A percentile compares a stretch with the other conserved stretches of the same genome.
Evolutionary conservation across 345 rosid genomes (phyloP).

Genomic region (Brassica juncea): DNA sequence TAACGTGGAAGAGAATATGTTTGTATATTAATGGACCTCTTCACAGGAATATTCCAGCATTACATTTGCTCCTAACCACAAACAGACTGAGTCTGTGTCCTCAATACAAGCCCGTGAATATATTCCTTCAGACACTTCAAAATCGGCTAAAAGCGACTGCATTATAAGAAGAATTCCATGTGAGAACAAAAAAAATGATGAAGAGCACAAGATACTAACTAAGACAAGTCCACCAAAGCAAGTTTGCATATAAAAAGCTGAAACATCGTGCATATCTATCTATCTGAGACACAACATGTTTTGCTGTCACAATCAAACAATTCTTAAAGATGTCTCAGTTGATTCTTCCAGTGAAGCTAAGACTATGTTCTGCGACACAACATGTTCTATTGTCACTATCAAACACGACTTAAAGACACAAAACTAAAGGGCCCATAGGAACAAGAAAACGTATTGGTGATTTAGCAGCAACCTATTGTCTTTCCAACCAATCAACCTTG

Average conservation of each 20-base stretch:
- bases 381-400: constrained; percentile 27
- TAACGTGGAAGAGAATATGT: constrained; percentile 7
- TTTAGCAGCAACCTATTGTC: too few relatives aligned
- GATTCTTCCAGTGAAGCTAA: constrained; percentile 16
- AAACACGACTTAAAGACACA: constrained; percentile 9
- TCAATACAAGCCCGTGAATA: constrained; percentile 74
- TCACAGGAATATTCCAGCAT: constrained; percentile 94
- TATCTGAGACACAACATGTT: constrained; percentile 14
- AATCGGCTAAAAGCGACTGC: constrained; percentile 80
- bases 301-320: constrained; percentile 4
- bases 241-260: constrained; percentile 14
- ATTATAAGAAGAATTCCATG: constrained; percentile 12
- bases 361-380: constrained; percentile 15
- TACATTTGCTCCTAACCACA: constrained; percentile 96
- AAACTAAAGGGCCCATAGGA: neutral
- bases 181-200: neutral
- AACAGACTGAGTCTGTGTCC: constrained; percentile 74
- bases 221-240: too few relatives aligned
- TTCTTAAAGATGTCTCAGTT: neutral
- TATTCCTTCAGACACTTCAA: constrained; percentile 96
- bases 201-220: neutral
- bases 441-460: neutral
- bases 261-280: constrained; percentile 6
- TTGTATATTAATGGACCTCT: constrained; percentile 53
- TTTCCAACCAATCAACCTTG: too few relatives aligned